Evolutionary conservation across 768 basidiomycete species (phyloP), one percentile per base, ranked within the genome.

Genomic region (Strobilomyces dryophilus): DNA sequence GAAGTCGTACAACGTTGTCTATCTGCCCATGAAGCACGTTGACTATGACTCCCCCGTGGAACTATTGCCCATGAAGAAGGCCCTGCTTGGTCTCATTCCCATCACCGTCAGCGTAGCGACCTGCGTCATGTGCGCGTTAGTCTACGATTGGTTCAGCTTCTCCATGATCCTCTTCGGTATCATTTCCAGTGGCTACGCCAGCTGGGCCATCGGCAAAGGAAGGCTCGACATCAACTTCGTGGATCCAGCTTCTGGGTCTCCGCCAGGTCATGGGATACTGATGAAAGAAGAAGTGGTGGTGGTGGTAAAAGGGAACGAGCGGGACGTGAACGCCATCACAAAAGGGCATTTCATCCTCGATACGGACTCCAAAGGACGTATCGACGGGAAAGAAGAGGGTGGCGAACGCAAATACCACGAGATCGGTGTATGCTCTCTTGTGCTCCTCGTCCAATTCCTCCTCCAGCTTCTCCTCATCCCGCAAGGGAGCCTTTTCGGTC

Each of bases 401-500:
- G 6, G 5, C 7, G 40, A 12, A 5, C 36, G 7, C 40, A 10
- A 6, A 11, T 45, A 51, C 27, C 53, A 58, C 31, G 45, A 8
- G 5, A 65, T 72, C 40, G 65, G 71, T 2, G 0, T 63, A 31
- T 67, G 51, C 29, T 62, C 69, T 8, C 49, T 73, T 32, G 41
- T 70, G 0, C 64, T 70, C 32, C 34, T 64, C 10, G 27, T 61
- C 45, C 71, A 71, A 27, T 70, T 71, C 55, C 51, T 73, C 43
- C 17, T 63, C 20, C 73, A 73, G 34, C 65, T 72, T 15, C 58
- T 72, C 26, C 58, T 73, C 35, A 58, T 71, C 32, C 71, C 72
- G 0, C 68, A 69, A 54, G 64, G 63, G 9, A 36, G 56, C 3
- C 61, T 72, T 4, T 73, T 73, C 14, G 72, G 73, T 5, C 71